phyloP scores from a whole-genome alignment of 1,139 yeast species.

The Hyphopichia fennica region DNA sequence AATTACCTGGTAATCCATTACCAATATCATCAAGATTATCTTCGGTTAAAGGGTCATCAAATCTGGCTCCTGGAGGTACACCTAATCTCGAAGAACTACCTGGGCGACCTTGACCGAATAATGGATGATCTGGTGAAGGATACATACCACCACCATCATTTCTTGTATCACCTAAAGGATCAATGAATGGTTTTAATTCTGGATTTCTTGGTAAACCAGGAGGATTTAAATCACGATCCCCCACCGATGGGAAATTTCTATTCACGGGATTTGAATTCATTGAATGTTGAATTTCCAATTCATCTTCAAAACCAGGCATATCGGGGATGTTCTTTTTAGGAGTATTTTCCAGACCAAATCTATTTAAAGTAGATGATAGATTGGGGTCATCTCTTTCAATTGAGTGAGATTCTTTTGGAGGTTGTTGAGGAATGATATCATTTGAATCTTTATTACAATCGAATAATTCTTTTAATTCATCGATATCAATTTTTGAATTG shows the following conservation, averaged over 20 bases:
- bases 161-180: conserved; percentile 16
- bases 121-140: conserved; percentile 51
- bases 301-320: conserved; percentile 61
- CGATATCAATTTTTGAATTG: background rate
- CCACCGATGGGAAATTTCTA: conserved; percentile 35
- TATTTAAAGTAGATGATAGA: background rate
- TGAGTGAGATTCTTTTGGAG: background rate
- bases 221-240: conserved; percentile 54
- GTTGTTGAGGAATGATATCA: background rate
- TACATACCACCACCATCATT: conserved; percentile 51
- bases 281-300: conserved; percentile 38
- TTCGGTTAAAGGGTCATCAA: conserved; percentile 53
- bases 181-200: conserved; percentile 38
- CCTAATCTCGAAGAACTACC: conserved; percentile 28
- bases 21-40: conserved; percentile 46
- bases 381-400: background rate
- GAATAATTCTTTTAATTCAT: background rate
- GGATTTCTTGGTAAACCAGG: conserved; percentile 48
- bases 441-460: background rate
- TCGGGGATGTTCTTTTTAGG: conserved; percentile 20
- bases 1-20: conserved; percentile 48
- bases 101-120: conserved; percentile 26
- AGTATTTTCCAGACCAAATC: no score
- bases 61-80: conserved; percentile 54
- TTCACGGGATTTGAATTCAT: conserved; percentile 6